A percentile compares a stretch with the other conserved stretches of the same genome.
These are phyloP conservation scores for Mallotus nudiflorus DNA, from an alignment of 345 rosid genomes.

Conservation along the genomic window DNA sequence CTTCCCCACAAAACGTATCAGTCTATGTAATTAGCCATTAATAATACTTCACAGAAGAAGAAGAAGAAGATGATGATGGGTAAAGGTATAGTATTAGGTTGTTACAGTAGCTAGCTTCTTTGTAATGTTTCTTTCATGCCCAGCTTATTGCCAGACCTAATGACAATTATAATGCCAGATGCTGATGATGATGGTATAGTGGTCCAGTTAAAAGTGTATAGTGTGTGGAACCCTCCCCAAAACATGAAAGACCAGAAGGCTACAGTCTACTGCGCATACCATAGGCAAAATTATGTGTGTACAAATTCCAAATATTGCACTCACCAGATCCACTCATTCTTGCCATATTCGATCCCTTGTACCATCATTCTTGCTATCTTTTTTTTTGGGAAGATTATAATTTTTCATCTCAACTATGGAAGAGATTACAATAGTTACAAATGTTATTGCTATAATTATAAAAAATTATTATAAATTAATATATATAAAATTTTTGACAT, in stretches of 20 bases:
- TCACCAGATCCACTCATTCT: not conserved
- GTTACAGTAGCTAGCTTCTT: not conserved
- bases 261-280: not conserved
- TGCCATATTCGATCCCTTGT: too few species aligned
- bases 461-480: too few species aligned
- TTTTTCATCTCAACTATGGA: too few species aligned
- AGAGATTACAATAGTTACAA: too few species aligned
- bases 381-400: too few species aligned
- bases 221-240: not conserved
- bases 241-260: not conserved
- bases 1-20: not conserved
- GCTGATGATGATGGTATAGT: too few species aligned
- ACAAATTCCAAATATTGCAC: not conserved
- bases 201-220: not conserved
- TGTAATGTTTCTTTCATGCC: not conserved
- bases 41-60: too few species aligned
- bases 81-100: too few species aligned
- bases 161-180: constrained; percentile 15
- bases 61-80: too few species aligned
- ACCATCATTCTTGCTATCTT: too few species aligned
- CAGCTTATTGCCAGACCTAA: not conserved
- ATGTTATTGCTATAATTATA: too few species aligned
- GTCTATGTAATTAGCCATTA: not conserved
- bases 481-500: too few species aligned
- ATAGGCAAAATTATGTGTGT: not conserved